Evolutionary conservation across 352 stramenopile species (phyloP), one percentile per base, ranked within the genome.

Genomic region (Aphanomyces astaci): DNA sequence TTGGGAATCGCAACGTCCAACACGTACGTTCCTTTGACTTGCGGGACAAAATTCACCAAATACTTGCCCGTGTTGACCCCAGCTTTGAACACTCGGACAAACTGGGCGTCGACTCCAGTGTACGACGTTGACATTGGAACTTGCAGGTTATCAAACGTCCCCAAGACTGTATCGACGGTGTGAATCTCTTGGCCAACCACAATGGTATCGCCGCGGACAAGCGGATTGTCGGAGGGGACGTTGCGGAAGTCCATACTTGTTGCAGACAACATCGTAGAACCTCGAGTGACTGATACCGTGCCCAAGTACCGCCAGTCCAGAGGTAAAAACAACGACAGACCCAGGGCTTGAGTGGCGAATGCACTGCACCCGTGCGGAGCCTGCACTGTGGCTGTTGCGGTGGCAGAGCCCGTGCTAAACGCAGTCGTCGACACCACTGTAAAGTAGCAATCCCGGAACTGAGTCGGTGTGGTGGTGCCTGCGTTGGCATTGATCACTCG

Each of bases 21-120:
- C 22, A 79, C 62, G 74, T 98, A 98, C 30, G 74, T 76, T 3
- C 95, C 95, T 64, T 94, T 91, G 22, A 98, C 87, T 24, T 88
- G 81, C 0, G 93, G 92, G 24, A 90, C 89, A 76, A 97, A 96
- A 30, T 80, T 86, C 4, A 98, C 79, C 0, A 74, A 72, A 64
- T 97, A 87, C 0, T 77, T 91, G 0, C 92, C 94, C 3, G 88
- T 96, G 9, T 71, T 67, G 0, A 24, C 24, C 0, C 78, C 79
- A 15, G 75, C 76, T 46, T 90, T 90, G 49, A 81, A 94, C 0
- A 95, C 76, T 11, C 82, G 79, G 1, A 92, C 80, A 4, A 81
- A 66, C 30, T 83, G 75, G 25, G 73, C 86, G 1, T 75, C 77
- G 3, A 72, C 52, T 19, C 88, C 89, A 31, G 78, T 74, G 70